These are phyloP conservation scores for Chaetomiaceae sp. DNA, from an alignment of 2,329 filamentous ascomycete genomes.

Conservation along the genomic window DNA sequence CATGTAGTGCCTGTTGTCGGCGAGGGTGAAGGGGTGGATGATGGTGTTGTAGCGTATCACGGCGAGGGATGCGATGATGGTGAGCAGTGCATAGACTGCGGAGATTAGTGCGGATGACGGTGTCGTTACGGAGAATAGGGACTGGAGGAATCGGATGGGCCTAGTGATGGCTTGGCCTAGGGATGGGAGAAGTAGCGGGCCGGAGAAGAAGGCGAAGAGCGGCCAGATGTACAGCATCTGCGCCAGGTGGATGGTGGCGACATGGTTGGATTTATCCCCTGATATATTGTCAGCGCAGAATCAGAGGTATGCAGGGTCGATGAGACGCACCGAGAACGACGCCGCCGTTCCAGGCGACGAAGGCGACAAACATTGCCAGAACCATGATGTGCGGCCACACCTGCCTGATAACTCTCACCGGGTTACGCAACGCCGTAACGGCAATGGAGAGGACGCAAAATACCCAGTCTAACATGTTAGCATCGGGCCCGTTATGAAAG, in stretches of 20 bases:
- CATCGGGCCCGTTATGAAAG: not conserved
- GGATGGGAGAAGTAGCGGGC: conserved; percentile 61
- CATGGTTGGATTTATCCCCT: conserved; percentile 93
- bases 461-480: conserved; percentile 41
- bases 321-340: conserved; percentile 72
- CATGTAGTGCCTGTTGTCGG: conserved; percentile 94
- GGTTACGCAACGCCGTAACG: conserved; percentile 49
- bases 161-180: conserved; percentile 33
- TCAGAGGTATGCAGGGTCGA: not conserved
- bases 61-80: conserved; percentile 33
- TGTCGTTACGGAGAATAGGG: not conserved
- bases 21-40: conserved; percentile 89
- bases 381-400: conserved; percentile 58
- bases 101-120: conserved; percentile 24
- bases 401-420: conserved; percentile 38
- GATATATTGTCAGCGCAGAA: conserved; percentile 23
- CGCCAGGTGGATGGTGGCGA: conserved; percentile 78
- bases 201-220: conserved; percentile 82
- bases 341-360: conserved; percentile 81
- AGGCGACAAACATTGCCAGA: conserved; percentile 61
- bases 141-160: not conserved
- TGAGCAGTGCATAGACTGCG: conserved; percentile 31
- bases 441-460: conserved; percentile 58
- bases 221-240: conserved; percentile 97
- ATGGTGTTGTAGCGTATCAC: conserved; percentile 80